Conservation (phyloP, 805 yeast genomes). For the Saccharomycopsis amapae region DNA sequence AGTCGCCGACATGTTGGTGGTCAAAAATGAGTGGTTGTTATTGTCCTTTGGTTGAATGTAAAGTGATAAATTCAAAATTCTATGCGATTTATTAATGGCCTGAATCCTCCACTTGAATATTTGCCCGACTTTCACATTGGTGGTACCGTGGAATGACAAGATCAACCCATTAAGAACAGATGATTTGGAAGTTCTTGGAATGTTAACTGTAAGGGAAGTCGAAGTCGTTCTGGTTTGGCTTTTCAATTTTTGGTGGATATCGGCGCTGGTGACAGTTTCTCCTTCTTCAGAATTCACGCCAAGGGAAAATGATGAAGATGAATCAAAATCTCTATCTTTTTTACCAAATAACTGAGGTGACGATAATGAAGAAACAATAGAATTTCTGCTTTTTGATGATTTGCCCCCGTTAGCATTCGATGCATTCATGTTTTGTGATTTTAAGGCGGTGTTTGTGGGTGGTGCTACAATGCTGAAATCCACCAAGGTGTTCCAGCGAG, state of each 20-base stretch:
- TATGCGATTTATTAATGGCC: conserved; percentile 53
- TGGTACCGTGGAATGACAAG: conserved; percentile 56
- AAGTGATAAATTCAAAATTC: conserved; percentile 45
- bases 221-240: conserved; percentile 20
- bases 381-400: neutral
- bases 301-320: conserved; percentile 13
- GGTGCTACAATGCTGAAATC: conserved; percentile 38
- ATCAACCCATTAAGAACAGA: conserved; percentile 31
- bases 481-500: conserved; percentile 35
- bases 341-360: conserved; percentile 5
- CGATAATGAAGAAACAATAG: conserved; percentile 3
- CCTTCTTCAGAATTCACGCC: conserved; percentile 15
- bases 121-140: conserved; percentile 53
- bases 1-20: conserved; percentile 17
- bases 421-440: conserved; percentile 22
- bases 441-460: conserved; percentile 35
- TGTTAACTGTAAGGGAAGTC: conserved; percentile 21
- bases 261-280: neutral
- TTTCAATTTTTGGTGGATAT: conserved; percentile 16
- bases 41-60: conserved; percentile 32
- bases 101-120: conserved; percentile 57
- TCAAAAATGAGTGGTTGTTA: conserved; percentile 21
- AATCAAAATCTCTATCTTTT: conserved; percentile 5
- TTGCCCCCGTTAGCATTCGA: neutral
- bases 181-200: conserved; percentile 21